Percentiles rank a stretch among this genome's conserved stretches.
phyloP scores from a whole-genome alignment of 2,329 filamentous ascomycete species.

The Rhytidhysteron rufulum region DNA sequence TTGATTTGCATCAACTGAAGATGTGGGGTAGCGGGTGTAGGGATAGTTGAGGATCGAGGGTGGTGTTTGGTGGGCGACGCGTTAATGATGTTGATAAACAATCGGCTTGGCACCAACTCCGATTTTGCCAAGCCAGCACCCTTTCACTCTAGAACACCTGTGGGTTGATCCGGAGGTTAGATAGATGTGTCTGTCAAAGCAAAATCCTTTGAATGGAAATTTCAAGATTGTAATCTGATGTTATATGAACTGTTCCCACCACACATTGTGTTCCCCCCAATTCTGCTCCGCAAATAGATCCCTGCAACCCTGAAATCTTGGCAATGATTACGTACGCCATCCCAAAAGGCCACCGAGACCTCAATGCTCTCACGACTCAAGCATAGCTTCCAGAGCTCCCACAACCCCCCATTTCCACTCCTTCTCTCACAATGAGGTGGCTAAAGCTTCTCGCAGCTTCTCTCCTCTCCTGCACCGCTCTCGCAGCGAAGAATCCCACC shows the following conservation, averaged over 20 bases:
- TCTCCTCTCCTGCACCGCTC: constrained; percentile 57
- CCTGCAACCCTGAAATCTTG: constrained; percentile 4
- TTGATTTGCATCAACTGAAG: constrained; percentile 17
- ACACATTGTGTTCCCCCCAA: too few species aligned
- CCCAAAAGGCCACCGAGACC: constrained; percentile 31
- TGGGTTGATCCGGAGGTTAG: too few species aligned
- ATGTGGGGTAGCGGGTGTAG: constrained; percentile 7
- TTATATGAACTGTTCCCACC: too few species aligned
- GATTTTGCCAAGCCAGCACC: too few species aligned
- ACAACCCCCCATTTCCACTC: constrained; percentile 13
- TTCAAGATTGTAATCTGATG: too few species aligned
- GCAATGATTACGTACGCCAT: constrained; percentile 24
- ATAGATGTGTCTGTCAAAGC: too few species aligned
- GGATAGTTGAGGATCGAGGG: constrained; percentile 16
- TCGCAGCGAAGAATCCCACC: constrained; percentile 61
- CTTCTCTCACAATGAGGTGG: constrained; percentile 59
- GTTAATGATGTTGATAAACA: constrained; percentile 29
- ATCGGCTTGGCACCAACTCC: constrained; percentile 3
- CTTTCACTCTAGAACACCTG: too few species aligned
- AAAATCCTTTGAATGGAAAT: too few species aligned
- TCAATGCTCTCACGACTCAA: constrained; percentile 13
- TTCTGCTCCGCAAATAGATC: too few species aligned
- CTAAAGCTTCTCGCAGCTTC: constrained; percentile 60
- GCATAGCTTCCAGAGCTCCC: constrained; percentile 15
- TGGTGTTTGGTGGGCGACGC: constrained; percentile 17